A percentile compares a stretch with the other conserved stretches of the same genome.
phyloP scores from a whole-genome alignment of 495 filamentous ascomycete species.

The Aspergillus hancockii region DNA sequence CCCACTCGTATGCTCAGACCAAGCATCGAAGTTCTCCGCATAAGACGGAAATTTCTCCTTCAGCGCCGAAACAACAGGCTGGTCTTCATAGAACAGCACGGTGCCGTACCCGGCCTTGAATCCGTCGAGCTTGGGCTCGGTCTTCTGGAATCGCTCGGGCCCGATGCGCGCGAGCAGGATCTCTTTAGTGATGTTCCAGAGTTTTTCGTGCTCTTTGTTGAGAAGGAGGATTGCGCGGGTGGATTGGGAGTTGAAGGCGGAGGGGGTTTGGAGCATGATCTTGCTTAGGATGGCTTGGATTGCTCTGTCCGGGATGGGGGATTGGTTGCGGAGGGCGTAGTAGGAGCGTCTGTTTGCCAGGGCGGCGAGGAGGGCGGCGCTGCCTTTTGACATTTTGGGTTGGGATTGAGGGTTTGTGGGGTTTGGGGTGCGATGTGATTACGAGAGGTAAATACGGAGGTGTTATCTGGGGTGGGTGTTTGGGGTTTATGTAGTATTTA shows the following conservation, averaged over 20 bases:
- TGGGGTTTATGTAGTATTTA: too few relatives aligned
- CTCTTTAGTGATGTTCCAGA: slow-evolving; percentile 48
- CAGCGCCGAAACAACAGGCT: slow-evolving; percentile 40
- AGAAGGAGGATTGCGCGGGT: slow-evolving; percentile 50
- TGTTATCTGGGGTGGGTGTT: too few relatives aligned
- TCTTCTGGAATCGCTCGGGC: slow-evolving; percentile 23
- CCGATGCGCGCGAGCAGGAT: not conserved
- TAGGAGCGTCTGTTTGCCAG: slow-evolving; percentile 43
- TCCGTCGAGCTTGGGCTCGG: slow-evolving; percentile 43
- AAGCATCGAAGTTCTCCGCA: slow-evolving; percentile 46
- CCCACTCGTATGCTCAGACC: slow-evolving; percentile 54
- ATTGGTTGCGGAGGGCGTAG: slow-evolving; percentile 47
- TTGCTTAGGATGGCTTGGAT: slow-evolving; percentile 52
- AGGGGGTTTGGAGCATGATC: slow-evolving; percentile 50
- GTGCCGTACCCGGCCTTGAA: slow-evolving; percentile 52
- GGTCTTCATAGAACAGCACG: slow-evolving; percentile 58
- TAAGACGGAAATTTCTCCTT: slow-evolving; percentile 47
- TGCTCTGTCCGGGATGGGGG: slow-evolving; percentile 47
- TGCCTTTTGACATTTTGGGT: not conserved
- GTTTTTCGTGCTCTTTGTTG: slow-evolving; percentile 48
- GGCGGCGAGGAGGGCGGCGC: not conserved
- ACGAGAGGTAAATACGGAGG: too few relatives aligned
- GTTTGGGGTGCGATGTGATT: too few relatives aligned
- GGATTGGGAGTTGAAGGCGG: slow-evolving; percentile 58
- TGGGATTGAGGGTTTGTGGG: too few relatives aligned